Base-by-base conservation (phyloP, 768 basidiomycete species). In the Leccinum variicolor region DNA sequence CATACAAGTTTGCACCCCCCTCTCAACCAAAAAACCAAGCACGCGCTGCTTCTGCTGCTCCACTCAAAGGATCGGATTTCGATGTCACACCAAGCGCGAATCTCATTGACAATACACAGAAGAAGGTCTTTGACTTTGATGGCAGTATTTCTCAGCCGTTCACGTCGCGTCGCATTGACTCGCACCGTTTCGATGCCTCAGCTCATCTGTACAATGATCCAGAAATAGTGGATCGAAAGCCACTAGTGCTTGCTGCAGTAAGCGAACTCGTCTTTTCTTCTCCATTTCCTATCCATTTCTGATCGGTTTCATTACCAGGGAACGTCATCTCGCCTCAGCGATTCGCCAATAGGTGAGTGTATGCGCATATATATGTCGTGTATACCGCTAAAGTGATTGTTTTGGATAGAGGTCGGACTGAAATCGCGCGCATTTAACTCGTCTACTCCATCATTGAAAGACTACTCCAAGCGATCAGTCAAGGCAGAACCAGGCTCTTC, bases 271-370 rank as follows among this genome's bases (percentile, higher is more conserved):
- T 50, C 28, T 3, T 14, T 1, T 3, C 41, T n/a, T 45, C 1
- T 31, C 8, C 21, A 4, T 21, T 29, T 21, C 19, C 6, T 17
- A 1, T 15, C 11, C 19, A 6, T n/a, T 29, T 28, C 36, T 36
- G n/a, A 58, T 46, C 17, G 3, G 4, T 31, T 51, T 33, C 4
- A 15, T 4, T 3, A 2, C 3, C 23, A 69, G 67, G 62, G 60
- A 56, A 17, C 50, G 17, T 29, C 60, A 8, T 57, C 50, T 53
- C 52, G 49, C 13, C 36, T 53, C 15, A 55, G 51, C 17, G 58
- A 61, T 7, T 62, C 64, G 9, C 49, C 55, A 50, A 46, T 51
- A 26, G 70, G 70, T 73, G 57, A 4, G 64, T 66, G 53, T 70
- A 66, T 66, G 61, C 64, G 58, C 50, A 23, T 29, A 17, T 3